Evolutionary conservation across 73 alveolate genomes (phyloP), one percentile per base, ranked within the genome.

Genomic region (Paramecium bursaria): DNA sequence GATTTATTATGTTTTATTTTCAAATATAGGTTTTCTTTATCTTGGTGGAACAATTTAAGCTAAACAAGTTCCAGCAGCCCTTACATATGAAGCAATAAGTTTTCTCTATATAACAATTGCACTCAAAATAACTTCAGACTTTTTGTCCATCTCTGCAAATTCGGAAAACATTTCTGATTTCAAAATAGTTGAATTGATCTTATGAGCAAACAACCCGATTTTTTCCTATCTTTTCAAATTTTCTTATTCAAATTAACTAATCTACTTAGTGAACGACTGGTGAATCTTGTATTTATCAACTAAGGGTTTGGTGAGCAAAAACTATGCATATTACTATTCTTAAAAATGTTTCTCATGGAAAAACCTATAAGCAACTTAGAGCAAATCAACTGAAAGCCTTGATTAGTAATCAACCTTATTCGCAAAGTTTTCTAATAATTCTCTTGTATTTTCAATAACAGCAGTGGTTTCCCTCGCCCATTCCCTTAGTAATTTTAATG

Each of bases 211-310:
- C 13, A 39, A 39, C 10, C 60, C 82, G 6, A 67, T 67, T 19
- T 67, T 67, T 27, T 67, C 82, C 11, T 17, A 42, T 67, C 82
- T 67, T 67, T 42, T 67, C 19, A 67, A 42, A 67, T 67, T 67
- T 4, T 67, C 1, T 42, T 67, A 42, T 67, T 67, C 82, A 42
- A 67, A 67, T 67, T 39, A 11, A 39, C 11, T 5, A 39, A 67
- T 67, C 44, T 3, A 67, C 50, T 33, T 15, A 67, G 46, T 67
- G 44, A 35, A 19, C 44, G 33, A 15, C 22, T 6, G 19, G 33
- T 67, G 3, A 67, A 42, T 14, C 42, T 22, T 15, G 82, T 53
- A 2, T 67, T n/a, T n/a, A n/a, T n/a, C n/a, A n/a, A n/a, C n/a
- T n/a, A n/a, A 10, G 22, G 82, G 82, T 42, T 67, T 67, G 4